Base-by-base conservation (phyloP, 768 basidiomycete genomes). In the Amanita jacksonii region DNA sequence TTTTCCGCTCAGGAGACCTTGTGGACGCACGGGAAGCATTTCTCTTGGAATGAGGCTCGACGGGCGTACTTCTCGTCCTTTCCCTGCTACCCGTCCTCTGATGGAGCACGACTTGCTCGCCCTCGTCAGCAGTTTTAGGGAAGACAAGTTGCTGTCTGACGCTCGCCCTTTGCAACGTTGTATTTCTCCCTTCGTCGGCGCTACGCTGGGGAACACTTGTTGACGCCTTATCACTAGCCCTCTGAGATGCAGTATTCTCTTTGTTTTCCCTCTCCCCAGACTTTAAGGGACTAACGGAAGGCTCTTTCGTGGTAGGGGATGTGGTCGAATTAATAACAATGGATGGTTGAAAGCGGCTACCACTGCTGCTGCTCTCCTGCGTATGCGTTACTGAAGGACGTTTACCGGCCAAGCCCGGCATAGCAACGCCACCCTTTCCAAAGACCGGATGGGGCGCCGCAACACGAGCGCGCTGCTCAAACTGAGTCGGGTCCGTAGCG, bases 401-500 rank as follows among this genome's bases (percentile, higher is more conserved):
- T 22, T 57, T 55, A 28, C 53, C 57, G 8, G 65, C 65, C 69
- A 88, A 73, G 3, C 85, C 85, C 6, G 82, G 81, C 76, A 88
- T 77, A 8, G 84, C 85, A 38, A 86, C 63, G 15, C 82, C 82
- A 12, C 80, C 79, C 44, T 69, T 72, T 13, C 85, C 85, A 56
- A 88, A 88, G 36, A 87, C 58, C 2, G 85, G 86, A 62, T 88
- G 86, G 12, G 81, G 75, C 3, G 70, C 58, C 41, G 67, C 66
- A 42, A 62, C 58, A n/a, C 62, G 63, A 10, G 60, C 66, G 9
- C 75, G 76, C 54, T 82, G 80, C 43, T 79, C 77, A 51, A 83
- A 84, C 50, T 77, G 76, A 0, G 73, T 76, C 1, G 76, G 78
- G 52, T 80, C 74, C 53, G 76, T 66, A 8, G 70, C 70, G 61